These are phyloP conservation scores for Tolypocladium sp. DNA, from an alignment of 2,329 filamentous ascomycete genomes.

Conservation along the genomic window DNA sequence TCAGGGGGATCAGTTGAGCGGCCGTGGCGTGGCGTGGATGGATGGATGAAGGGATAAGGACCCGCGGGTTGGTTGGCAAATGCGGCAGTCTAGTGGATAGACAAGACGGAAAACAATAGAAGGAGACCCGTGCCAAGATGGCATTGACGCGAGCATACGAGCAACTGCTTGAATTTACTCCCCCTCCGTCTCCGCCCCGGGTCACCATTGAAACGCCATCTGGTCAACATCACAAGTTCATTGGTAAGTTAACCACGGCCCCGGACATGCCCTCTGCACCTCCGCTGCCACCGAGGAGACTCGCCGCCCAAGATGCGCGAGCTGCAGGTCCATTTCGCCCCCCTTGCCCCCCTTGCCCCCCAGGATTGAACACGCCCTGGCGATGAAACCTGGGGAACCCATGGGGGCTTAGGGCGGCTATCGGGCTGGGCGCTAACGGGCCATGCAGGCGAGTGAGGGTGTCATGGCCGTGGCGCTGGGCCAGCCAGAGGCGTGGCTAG, in stretches of 20 bases:
- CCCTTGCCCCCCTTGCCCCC: no score
- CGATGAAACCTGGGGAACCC: not conserved
- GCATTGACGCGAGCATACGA: not conserved
- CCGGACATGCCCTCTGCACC: not conserved
- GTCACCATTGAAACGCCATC: not conserved
- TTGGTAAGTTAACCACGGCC: not conserved
- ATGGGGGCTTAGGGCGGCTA: not conserved
- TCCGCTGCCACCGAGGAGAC: not conserved
- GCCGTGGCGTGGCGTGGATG: not conserved
- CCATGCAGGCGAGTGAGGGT: not conserved
- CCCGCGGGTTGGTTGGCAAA: not conserved
- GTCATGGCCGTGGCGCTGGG: not conserved
- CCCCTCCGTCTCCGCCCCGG: not conserved
- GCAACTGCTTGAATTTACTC: not conserved
- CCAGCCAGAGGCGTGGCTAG: not conserved
- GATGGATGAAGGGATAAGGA: not conserved
- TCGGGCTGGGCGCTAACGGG: not conserved
- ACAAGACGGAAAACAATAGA: not conserved
- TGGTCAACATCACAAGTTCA: no score
- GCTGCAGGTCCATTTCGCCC: not conserved
- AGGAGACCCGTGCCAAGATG: not conserved
- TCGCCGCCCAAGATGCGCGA: not conserved
- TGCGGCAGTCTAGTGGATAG: not conserved
- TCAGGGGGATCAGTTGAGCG: conserved; percentile 2
- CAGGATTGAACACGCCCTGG: not conserved